Evolutionary conservation across 2,329 filamentous ascomycete species (phyloP).

Genomic region (Apiospora aurea): DNA sequence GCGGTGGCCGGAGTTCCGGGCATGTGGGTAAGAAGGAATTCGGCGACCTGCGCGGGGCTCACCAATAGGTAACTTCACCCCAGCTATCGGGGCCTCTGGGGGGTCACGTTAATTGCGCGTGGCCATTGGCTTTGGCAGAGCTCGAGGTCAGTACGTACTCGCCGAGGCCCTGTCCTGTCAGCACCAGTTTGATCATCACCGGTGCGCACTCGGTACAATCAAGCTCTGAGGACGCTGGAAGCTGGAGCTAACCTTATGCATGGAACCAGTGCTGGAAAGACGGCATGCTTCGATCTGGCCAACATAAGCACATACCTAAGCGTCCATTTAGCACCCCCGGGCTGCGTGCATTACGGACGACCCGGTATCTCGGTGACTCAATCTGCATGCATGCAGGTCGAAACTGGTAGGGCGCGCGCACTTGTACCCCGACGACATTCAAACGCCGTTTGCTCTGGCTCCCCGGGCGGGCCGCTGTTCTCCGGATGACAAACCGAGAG

Average conservation of each 20-base stretch:
- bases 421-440: background rate
- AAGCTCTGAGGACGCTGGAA: too few relatives aligned
- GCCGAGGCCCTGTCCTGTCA: too few relatives aligned
- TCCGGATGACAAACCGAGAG: slow-evolving; percentile 6
- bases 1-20: background rate
- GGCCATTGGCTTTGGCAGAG: background rate
- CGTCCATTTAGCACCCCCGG: background rate
- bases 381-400: background rate
- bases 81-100: too few relatives aligned
- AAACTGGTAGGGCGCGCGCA: background rate
- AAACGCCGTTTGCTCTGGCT: background rate
- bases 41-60: background rate
- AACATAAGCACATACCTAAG: too few relatives aligned
- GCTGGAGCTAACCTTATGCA: too few relatives aligned
- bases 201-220: too few relatives aligned
- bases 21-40: background rate
- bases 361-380: background rate
- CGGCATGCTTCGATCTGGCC: too few relatives aligned
- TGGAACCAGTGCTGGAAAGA: too few relatives aligned
- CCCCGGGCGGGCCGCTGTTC: background rate
- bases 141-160: background rate
- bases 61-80: too few relatives aligned
- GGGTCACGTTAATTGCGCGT: background rate
- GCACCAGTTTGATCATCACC: too few relatives aligned
- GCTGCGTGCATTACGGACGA: background rate